phyloP scores from a whole-genome alignment of 192 early-diverging fungal genomes.

The Coemansia sp. region DNA sequence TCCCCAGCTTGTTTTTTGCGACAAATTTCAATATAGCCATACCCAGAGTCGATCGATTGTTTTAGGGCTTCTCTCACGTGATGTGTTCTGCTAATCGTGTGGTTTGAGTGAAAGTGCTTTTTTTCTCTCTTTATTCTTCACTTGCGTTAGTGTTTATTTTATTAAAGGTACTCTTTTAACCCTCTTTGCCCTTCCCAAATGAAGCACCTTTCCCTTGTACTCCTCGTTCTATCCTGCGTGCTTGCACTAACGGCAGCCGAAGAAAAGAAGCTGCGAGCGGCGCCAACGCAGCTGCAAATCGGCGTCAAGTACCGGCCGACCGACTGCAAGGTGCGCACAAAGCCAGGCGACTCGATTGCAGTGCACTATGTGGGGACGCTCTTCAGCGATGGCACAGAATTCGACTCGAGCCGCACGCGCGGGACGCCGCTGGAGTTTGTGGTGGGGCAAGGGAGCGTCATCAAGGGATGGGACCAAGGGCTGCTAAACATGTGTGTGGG shows the following conservation, averaged over 20 bases:
- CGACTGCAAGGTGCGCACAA: conserved; percentile 19
- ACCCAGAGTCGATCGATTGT: too few species aligned
- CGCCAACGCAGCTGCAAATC: conserved; percentile 43
- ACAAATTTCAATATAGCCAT: too few species aligned
- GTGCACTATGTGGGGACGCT: conserved; percentile 67
- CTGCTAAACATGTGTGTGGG: conserved; percentile 89
- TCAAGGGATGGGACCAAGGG: conserved; percentile 83
- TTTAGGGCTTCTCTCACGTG: too few species aligned
- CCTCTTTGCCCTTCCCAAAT: neutral
- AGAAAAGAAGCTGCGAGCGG: neutral
- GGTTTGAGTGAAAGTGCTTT: too few species aligned
- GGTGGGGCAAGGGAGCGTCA: conserved; percentile 92
- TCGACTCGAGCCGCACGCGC: conserved; percentile 85
- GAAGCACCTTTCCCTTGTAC: neutral
- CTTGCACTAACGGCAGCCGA: neutral
- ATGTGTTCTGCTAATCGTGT: too few species aligned
- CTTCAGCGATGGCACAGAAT: conserved; percentile 71
- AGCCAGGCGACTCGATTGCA: conserved; percentile 62
- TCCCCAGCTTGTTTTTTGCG: too few species aligned
- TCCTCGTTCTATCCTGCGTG: neutral
- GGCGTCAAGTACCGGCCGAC: conserved; percentile 34
- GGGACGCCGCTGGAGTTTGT: conserved; percentile 75
- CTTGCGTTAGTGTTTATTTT: too few species aligned
- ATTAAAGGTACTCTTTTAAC: too few species aligned
- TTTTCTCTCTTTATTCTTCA: too few species aligned